Percentiles rank a stretch among this genome's conserved stretches.
phyloP scores from a whole-genome alignment of 2,329 filamentous ascomycete genomes.

The Penicillium frequentans region DNA sequence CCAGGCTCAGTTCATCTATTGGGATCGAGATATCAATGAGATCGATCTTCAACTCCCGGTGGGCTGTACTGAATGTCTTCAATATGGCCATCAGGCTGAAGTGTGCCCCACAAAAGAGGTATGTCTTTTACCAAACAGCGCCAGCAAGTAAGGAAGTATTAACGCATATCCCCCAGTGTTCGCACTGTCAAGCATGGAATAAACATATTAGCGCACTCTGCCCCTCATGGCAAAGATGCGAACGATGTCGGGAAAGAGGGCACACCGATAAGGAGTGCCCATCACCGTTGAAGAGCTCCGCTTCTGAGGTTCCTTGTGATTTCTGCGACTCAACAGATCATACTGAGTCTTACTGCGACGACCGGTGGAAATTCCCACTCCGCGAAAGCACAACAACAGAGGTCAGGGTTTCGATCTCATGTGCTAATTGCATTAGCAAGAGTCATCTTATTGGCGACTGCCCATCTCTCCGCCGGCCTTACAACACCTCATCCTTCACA shows the following conservation, averaged over 20 bases:
- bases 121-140: conserved; percentile 8
- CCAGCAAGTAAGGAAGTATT: background rate
- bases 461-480: conserved; percentile 30
- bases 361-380: conserved; percentile 54
- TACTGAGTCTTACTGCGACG: conserved; percentile 59
- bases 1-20: conserved; percentile 43
- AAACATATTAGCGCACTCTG: conserved; percentile 42
- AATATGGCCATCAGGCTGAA: conserved; percentile 43
- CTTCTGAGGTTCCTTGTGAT: conserved; percentile 56
- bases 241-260: conserved; percentile 63
- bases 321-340: conserved; percentile 60
- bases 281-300: conserved; percentile 60
- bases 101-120: conserved; percentile 47
- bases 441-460: conserved; percentile 48
- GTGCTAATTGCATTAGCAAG: conserved; percentile 44
- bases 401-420: conserved; percentile 45
- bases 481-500: conserved; percentile 40
- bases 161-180: conserved; percentile 31
- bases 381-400: conserved; percentile 22
- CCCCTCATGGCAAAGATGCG: conserved; percentile 42
- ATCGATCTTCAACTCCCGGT: conserved; percentile 44
- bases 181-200: conserved; percentile 44
- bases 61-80: conserved; percentile 44
- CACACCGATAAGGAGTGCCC: conserved; percentile 55
- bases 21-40: conserved; percentile 36